Conservation (phyloP, 108 stramenopile genomes). For the Cyclotella cryptica region DNA sequence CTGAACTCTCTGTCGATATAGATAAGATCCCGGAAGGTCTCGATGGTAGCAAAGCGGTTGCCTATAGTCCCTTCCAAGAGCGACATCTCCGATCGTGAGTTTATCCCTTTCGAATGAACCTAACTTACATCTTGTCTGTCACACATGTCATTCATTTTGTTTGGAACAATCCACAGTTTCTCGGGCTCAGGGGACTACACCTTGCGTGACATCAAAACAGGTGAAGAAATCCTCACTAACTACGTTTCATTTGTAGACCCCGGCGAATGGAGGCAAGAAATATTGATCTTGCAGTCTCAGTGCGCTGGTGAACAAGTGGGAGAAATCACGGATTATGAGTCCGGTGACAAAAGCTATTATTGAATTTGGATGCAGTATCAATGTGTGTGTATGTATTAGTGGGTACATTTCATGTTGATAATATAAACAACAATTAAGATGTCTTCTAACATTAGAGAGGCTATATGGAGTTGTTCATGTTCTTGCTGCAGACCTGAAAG, state of each 20-base stretch:
- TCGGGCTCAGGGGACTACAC: slow-evolving; percentile 12
- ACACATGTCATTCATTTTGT: not conserved
- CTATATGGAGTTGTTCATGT: too few species aligned
- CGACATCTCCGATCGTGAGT: slow-evolving; percentile 22
- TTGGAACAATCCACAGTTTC: not conserved
- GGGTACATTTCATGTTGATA: too few species aligned
- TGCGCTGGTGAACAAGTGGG: slow-evolving; percentile 9
- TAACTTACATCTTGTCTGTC: not conserved
- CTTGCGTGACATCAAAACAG: slow-evolving; percentile 22
- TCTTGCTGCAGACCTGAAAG: too few species aligned
- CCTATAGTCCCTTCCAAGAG: slow-evolving; percentile 30
- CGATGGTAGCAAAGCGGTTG: slow-evolving; percentile 2
- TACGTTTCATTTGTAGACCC: slow-evolving; percentile 21
- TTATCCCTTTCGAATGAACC: not conserved
- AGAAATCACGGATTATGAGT: slow-evolving; percentile 24
- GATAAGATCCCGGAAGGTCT: slow-evolving; percentile 3
- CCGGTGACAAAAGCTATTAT: not conserved
- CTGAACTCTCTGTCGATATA: not conserved
- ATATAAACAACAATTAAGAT: too few species aligned
- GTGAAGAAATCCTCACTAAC: slow-evolving; percentile 36
- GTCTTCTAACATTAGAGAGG: too few species aligned
- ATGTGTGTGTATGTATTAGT: too few species aligned
- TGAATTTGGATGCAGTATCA: not conserved
- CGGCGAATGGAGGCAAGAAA: slow-evolving; percentile 17
- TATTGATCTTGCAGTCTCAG: slow-evolving; percentile 6